phyloP scores from a whole-genome alignment of 371 early-diverging fungal genomes.

The Actinomortierella wolfii region DNA sequence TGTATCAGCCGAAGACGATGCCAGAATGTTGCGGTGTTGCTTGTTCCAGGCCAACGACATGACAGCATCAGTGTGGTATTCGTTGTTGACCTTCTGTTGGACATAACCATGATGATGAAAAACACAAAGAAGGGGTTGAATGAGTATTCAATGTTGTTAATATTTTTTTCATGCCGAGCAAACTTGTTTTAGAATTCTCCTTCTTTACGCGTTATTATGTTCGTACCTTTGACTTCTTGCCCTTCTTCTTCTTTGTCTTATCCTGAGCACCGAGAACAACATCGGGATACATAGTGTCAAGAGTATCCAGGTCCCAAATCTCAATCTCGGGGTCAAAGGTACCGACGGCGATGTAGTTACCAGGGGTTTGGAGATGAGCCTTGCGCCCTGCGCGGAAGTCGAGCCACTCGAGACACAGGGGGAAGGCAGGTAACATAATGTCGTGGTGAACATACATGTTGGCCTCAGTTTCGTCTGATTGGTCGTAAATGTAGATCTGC shows the following conservation, averaged over 20 bases:
- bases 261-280: conserved; percentile 80
- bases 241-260: conserved; percentile 57
- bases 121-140: background rate
- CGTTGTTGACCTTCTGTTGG: conserved; percentile 61
- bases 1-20: conserved; percentile 92
- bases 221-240: conserved; percentile 59
- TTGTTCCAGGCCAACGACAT: conserved; percentile 94
- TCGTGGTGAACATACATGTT: conserved; percentile 98
- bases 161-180: background rate
- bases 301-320: conserved; percentile 94
- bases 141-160: background rate
- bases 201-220: background rate
- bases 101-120: background rate
- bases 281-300: conserved; percentile 91
- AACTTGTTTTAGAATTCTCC: too few species aligned
- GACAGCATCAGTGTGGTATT: conserved; percentile 92
- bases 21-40: conserved; percentile 82
- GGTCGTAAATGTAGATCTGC: conserved; percentile 89
- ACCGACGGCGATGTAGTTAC: conserved; percentile 92
- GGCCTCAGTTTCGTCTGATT: conserved; percentile 66
- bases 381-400: conserved; percentile 79
- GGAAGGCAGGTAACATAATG: conserved; percentile 96
- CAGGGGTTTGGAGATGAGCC: conserved; percentile 41
- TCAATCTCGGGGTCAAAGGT: conserved; percentile 97
- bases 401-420: conserved; percentile 94